A percentile compares a stretch with the other conserved stretches of the same genome.
Evolutionary conservation across 1,139 yeast genomes (phyloP).

Genomic region (Yamadazyma triangularis): DNA sequence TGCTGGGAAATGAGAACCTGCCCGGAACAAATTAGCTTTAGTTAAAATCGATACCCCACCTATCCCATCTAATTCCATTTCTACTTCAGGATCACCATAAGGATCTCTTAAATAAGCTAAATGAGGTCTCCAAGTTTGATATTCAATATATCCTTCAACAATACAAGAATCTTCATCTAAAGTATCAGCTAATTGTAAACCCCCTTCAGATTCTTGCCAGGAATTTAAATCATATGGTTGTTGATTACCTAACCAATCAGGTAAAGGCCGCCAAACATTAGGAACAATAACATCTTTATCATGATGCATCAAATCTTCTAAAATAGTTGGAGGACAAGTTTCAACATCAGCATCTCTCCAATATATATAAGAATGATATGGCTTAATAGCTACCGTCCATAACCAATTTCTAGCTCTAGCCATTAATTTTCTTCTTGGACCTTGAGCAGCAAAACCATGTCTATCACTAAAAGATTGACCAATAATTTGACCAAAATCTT

Average conservation of each 20-base stretch:
- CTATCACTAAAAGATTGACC: slow-evolving; percentile 51
- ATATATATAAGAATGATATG: slow-evolving; percentile 50
- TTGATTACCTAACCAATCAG: slow-evolving; percentile 84
- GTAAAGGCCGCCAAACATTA: slow-evolving; percentile 88
- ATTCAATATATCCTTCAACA: slow-evolving; percentile 89
- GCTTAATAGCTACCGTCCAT: slow-evolving; percentile 48
- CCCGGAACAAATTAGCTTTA: slow-evolving; percentile 73
- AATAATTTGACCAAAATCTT: slow-evolving; percentile 49
- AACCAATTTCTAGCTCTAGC: slow-evolving; percentile 54
- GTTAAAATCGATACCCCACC: slow-evolving; percentile 87
- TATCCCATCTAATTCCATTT: slow-evolving; percentile 85
- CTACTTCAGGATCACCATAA: slow-evolving; percentile 79
- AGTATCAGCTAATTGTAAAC: slow-evolving; percentile 69
- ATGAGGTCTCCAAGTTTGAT: slow-evolving; percentile 91
- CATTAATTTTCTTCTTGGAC: slow-evolving; percentile 51
- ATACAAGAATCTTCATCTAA: slow-evolving; percentile 85
- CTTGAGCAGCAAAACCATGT: slow-evolving; percentile 53
- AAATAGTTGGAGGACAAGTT: slow-evolving; percentile 46
- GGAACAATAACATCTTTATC: slow-evolving; percentile 62
- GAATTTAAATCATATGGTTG: slow-evolving; percentile 90
- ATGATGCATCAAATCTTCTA: slow-evolving; percentile 53
- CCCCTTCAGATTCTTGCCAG: slow-evolving; percentile 88
- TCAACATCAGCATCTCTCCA: slow-evolving; percentile 57
- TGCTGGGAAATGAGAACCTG: slow-evolving; percentile 86
- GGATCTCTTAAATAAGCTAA: slow-evolving; percentile 84